A percentile compares a stretch with the other conserved stretches of the same genome.
phyloP scores from a whole-genome alignment of 768 basidiomycete species.

The Suillus spraguei region DNA sequence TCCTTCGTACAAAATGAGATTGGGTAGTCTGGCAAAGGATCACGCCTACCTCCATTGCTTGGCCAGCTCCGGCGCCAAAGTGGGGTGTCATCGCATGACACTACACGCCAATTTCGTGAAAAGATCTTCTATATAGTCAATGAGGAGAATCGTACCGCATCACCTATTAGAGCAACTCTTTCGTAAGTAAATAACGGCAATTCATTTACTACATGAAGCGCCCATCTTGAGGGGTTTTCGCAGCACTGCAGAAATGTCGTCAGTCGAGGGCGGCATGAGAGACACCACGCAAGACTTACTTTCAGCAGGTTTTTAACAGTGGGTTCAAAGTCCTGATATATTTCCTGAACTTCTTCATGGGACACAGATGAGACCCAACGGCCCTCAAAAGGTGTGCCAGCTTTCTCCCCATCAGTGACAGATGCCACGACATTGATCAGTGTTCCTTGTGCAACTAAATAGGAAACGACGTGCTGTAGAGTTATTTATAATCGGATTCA shows the following conservation, averaged over 20 bases:
- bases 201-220: constrained; percentile 41
- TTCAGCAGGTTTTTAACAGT: constrained; percentile 29
- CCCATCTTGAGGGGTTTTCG: constrained; percentile 40
- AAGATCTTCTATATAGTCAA: background rate
- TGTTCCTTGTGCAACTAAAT: constrained; percentile 37
- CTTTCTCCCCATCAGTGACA: constrained; percentile 26
- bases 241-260: constrained; percentile 31
- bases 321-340: constrained; percentile 36
- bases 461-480: constrained; percentile 39
- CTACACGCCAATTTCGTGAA: background rate
- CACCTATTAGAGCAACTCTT: constrained; percentile 31
- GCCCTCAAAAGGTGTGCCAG: constrained; percentile 31
- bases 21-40: background rate
- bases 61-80: constrained; percentile 61
- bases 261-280: constrained; percentile 2
- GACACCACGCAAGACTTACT: background rate
- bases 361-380: constrained; percentile 27
- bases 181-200: constrained; percentile 39
- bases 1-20: constrained; percentile 15
- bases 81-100: constrained; percentile 54
- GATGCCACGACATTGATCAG: constrained; percentile 38
- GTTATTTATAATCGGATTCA: background rate
- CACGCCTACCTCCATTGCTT: constrained; percentile 52
- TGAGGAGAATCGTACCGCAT: background rate
- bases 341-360: constrained; percentile 30